Base-by-base conservation (phyloP, 1,139 yeast genomes). In the Debaryomyces sp. region DNA sequence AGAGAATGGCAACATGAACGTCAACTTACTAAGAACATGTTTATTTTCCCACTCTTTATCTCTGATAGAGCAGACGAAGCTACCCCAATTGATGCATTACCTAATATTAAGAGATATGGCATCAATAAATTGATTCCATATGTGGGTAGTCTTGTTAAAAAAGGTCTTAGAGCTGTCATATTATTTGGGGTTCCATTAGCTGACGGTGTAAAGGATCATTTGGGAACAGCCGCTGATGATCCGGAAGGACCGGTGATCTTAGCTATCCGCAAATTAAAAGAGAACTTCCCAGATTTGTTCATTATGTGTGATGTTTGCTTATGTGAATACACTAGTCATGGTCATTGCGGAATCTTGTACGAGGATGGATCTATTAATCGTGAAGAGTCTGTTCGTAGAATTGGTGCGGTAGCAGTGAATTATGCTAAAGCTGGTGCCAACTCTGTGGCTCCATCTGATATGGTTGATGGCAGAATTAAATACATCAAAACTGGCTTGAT, bases 391-490 rank as follows among this genome's bases (percentile, higher is more conserved):
- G 96, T 89, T 17, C 78, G 84, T 57, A 79, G 99, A 64, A 79
- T 94, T 46, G 97, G 96, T 2, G 94, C 96, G 12, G 97, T 94
- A 23, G 97, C 98, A 0, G 96, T 89, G 22, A 92, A 89, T 67
- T 94, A 94, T 63, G 99, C 98, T 41, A 81, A 78, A 59, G 98
- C 99, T 0, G 99, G 98, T 46, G 97, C 97, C 2, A 80, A 94
- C 65, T 87, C 91, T 48, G 97, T 94, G 35, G 98, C 99, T 1
- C 99, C 99, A 15, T 87, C 96, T 12, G 99, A 94, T 67, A 94
- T 95, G 99, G 86, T 92, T 64, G 99, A 94, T 66, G 99, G 99
- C 21, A 81, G 99, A 61, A 84, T 95, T 55, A 78, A 80, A 54
- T 98, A 90, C 48, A 94, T 94, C 67, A 94, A 95, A 67, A 72